Evolutionary conservation across 176 grass and related monocot genomes (phyloP).

Genomic region (Areca catechu): DNA sequence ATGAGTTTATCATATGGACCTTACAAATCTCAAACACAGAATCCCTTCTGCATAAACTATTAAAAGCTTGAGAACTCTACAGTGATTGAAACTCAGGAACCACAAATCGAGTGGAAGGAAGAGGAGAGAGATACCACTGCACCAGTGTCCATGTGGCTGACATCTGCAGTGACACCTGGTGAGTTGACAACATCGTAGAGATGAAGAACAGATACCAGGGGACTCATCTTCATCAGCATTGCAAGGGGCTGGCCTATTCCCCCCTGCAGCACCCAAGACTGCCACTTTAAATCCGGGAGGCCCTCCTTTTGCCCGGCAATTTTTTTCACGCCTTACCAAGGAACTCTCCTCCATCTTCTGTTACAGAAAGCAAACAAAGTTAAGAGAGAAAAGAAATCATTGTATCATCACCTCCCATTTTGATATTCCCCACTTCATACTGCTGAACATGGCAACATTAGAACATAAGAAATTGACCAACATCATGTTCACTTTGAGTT

Average conservation of each 20-base stretch:
- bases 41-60: no score
- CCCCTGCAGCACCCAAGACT: slow-evolving; percentile 71
- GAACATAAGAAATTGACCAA: no score
- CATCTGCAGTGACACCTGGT: slow-evolving; percentile 77
- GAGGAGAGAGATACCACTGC: slow-evolving; percentile 48
- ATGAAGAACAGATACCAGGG: slow-evolving; percentile 73
- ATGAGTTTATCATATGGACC: no score
- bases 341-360: slow-evolving; percentile 44
- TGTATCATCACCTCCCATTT: no score
- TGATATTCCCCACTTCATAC: no score
- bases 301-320: slow-evolving; percentile 71
- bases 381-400: no score
- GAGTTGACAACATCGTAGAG: slow-evolving; percentile 83
- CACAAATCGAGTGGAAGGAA: no score
- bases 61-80: no score
- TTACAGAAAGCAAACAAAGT: not conserved
- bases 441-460: no score
- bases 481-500: no score
- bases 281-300: slow-evolving; percentile 77
- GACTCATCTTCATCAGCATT: slow-evolving; percentile 88
- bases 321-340: slow-evolving; percentile 21
- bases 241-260: slow-evolving; percentile 82
- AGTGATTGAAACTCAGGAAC: no score
- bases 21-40: no score
- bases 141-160: slow-evolving; percentile 87